Conservation (phyloP, 495 filamentous ascomycete genomes). For the Tirmania nivea region DNA sequence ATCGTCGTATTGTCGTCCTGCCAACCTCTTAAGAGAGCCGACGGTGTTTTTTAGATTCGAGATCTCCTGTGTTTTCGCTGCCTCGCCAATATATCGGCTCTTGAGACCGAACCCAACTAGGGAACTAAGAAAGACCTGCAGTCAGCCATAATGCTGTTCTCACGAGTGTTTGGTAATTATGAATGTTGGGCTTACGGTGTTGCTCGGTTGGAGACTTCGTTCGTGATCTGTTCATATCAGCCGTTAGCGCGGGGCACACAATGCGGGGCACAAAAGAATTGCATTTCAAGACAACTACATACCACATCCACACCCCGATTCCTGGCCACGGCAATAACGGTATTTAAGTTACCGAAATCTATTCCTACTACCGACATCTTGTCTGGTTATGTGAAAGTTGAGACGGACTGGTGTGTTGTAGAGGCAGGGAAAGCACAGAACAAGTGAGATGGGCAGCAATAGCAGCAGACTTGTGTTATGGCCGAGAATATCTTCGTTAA, state of each 20-base stretch:
- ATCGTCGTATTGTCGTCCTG: conserved; percentile 65
- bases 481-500: too few species aligned
- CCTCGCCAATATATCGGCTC: conserved; percentile 77
- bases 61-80: conserved; percentile 95
- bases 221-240: conserved; percentile 52
- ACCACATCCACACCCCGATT: conserved; percentile 99
- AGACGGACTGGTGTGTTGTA: too few species aligned
- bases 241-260: neutral
- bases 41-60: conserved; percentile 99
- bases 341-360: conserved; percentile 93
- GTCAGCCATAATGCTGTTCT: conserved; percentile 17
- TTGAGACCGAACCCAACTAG: conserved; percentile 89
- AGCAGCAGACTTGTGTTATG: too few species aligned
- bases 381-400: neutral
- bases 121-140: conserved; percentile 32
- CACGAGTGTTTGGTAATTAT: neutral
- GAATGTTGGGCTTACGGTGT: conserved; percentile 52
- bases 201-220: conserved; percentile 95
- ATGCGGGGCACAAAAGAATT: neutral
- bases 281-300: conserved; percentile 29
- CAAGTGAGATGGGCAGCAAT: too few species aligned
- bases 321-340: conserved; percentile 87
- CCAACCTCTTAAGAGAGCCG: conserved; percentile 71
- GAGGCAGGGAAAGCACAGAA: too few species aligned
- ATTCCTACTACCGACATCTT: conserved; percentile 62